These are phyloP conservation scores for Rehmannia glutinosa DNA, from an alignment of 257 asterid genomes.

Conservation along the genomic window DNA sequence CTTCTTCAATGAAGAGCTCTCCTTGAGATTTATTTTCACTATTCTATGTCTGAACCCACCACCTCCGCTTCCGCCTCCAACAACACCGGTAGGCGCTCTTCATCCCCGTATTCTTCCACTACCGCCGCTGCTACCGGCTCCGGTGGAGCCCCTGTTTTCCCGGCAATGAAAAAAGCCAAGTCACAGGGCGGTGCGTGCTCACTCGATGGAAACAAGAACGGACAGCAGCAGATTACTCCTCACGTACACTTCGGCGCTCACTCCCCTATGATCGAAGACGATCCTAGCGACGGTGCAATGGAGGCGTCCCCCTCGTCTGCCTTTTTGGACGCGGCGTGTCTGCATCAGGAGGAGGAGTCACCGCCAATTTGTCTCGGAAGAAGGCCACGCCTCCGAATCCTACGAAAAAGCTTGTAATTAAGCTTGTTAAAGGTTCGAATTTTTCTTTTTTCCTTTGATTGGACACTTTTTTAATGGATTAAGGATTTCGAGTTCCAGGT, in stretches of 20 bases:
- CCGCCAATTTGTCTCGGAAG: slow-evolving; percentile 58
- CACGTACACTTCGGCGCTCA: slow-evolving; percentile 26
- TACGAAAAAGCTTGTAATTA: slow-evolving; percentile 58
- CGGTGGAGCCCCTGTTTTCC: slow-evolving; percentile 10
- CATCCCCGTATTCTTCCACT: slow-evolving; percentile 6
- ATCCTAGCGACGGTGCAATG: too few species aligned
- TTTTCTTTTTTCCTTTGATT: background rate
- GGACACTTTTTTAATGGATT: background rate
- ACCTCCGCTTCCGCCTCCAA: slow-evolving; percentile 14
- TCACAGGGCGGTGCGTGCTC: slow-evolving; percentile 30
- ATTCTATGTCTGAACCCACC: slow-evolving; percentile 34
- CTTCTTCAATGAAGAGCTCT: slow-evolving; percentile 17
- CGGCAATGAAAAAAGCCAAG: slow-evolving; percentile 44
- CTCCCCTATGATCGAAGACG: slow-evolving; percentile 46
- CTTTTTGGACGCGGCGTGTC: slow-evolving; percentile 14
- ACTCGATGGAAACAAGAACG: slow-evolving; percentile 23
- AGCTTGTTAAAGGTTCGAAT: slow-evolving; percentile 53
- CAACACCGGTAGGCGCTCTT: slow-evolving; percentile 29
- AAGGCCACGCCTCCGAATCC: slow-evolving; percentile 66
- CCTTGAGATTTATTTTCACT: background rate
- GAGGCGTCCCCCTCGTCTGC: slow-evolving; percentile 25
- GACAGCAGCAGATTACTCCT: slow-evolving; percentile 17
- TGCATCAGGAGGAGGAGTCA: slow-evolving; percentile 33
- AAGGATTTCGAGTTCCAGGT: background rate
- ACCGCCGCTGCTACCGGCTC: too few species aligned